Conservation (phyloP, 169 alveolate genomes). For the Plasmodium blacklocki region DNA sequence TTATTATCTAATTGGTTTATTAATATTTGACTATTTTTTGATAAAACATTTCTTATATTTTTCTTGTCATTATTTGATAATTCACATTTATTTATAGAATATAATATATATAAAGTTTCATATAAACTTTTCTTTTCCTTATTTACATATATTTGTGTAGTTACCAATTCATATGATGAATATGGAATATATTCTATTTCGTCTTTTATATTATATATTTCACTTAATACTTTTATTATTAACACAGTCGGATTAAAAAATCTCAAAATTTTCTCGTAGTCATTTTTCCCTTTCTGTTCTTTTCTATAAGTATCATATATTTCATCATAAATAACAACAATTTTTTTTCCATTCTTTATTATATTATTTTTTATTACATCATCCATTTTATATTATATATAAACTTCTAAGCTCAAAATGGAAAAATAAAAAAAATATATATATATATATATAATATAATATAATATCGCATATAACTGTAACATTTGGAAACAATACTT, state of each 20-base stretch:
- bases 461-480: no score
- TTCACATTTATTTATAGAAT: constrained; percentile 29
- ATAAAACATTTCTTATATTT: not conserved
- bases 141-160: constrained; percentile 46
- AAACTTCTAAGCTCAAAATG: no score
- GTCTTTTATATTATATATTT: constrained; percentile 52
- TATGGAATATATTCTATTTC: constrained; percentile 47
- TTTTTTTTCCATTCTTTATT: constrained; percentile 23
- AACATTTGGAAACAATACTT: no score
- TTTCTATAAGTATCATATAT: constrained; percentile 58
- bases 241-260: constrained; percentile 49
- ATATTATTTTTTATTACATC: constrained; percentile 8
- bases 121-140: constrained; percentile 59
- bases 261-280: constrained; percentile 39
- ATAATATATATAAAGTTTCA: constrained; percentile 46
- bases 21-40: not conserved
- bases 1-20: no score
- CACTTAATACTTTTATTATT: constrained; percentile 56
- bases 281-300: constrained; percentile 33
- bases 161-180: constrained; percentile 30
- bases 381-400: constrained; percentile 13
- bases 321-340: constrained; percentile 59
- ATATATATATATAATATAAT: no score
- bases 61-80: not conserved
- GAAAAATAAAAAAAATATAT: no score